phyloP scores from a whole-genome alignment of 108 stramenopile genomes.

The Stephanodiscus triporus region DNA sequence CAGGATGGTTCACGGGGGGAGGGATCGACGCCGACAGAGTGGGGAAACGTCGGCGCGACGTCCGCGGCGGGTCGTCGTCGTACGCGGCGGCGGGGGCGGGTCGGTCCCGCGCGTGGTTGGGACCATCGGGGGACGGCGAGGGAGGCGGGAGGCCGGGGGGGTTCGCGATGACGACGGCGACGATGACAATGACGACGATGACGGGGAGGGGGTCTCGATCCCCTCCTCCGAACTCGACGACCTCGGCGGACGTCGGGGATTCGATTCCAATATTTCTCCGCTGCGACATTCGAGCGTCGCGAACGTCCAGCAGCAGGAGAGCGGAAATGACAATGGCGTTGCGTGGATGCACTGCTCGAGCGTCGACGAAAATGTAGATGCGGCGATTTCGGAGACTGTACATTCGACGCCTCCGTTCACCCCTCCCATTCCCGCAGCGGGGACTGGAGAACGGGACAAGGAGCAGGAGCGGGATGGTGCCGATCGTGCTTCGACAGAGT shows the following conservation, averaged over 20 bases:
- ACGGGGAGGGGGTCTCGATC: neutral
- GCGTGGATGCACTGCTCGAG: neutral
- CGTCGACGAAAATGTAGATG: too few relatives aligned
- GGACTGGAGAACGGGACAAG: neutral
- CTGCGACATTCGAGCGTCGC: too few relatives aligned
- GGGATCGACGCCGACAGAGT: too few relatives aligned
- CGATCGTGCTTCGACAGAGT: neutral
- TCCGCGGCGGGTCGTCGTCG: neutral
- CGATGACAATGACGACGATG: neutral
- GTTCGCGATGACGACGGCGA: too few relatives aligned
- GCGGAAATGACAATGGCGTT: neutral
- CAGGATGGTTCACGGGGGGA: neutral
- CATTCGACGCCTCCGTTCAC: too few relatives aligned
- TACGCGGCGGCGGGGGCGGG: neutral
- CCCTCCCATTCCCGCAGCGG: neutral
- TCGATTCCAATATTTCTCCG: too few relatives aligned
- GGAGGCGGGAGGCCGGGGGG: neutral
- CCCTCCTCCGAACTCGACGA: neutral
- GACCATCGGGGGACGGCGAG: neutral
- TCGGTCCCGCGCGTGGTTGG: neutral
- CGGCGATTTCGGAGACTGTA: too few relatives aligned
- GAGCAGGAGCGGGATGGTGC: neutral
- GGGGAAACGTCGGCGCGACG: neutral
- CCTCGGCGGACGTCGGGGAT: neutral
- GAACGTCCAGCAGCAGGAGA: neutral